Percentiles rank a stretch among this genome's conserved stretches.
Conservation (phyloP, 176 grass and related monocot genomes). For the Olyra latifolia region DNA sequence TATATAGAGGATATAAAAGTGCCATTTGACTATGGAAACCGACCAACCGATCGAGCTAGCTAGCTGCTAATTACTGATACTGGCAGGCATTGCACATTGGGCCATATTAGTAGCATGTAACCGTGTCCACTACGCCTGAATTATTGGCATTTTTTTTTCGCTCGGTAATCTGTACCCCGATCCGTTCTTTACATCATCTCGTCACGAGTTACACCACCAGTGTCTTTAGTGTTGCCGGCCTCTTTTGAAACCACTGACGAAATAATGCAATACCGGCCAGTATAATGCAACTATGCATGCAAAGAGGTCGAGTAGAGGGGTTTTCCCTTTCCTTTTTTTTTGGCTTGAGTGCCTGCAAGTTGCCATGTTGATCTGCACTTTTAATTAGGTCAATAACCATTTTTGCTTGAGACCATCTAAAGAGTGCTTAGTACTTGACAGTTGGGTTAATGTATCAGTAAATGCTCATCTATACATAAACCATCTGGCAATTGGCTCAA, state of each 20-base stretch:
- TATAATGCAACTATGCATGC: constrained; percentile 6
- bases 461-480: not conserved
- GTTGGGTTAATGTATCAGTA: not conserved
- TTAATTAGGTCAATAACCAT: constrained; percentile 3
- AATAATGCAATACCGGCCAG: not conserved
- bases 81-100: not conserved
- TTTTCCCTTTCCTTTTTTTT: not conserved
- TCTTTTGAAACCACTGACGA: not conserved
- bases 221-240: not conserved
- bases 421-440: not conserved
- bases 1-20: not conserved
- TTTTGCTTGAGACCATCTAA: not conserved
- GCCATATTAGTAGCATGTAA: no score
- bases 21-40: not conserved
- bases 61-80: no score
- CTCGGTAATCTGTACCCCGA: not conserved
- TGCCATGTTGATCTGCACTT: constrained; percentile 26
- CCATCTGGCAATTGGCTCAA: not conserved
- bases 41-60: not conserved
- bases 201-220: not conserved
- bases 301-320: not conserved
- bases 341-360: not conserved
- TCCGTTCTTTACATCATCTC: not conserved
- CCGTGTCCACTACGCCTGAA: not conserved
- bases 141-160: not conserved